Percentiles rank a stretch among this genome's conserved stretches.
These are phyloP conservation scores for Yamadazyma diddensiae DNA, from an alignment of 1,139 yeast genomes.

Conservation along the genomic window DNA sequence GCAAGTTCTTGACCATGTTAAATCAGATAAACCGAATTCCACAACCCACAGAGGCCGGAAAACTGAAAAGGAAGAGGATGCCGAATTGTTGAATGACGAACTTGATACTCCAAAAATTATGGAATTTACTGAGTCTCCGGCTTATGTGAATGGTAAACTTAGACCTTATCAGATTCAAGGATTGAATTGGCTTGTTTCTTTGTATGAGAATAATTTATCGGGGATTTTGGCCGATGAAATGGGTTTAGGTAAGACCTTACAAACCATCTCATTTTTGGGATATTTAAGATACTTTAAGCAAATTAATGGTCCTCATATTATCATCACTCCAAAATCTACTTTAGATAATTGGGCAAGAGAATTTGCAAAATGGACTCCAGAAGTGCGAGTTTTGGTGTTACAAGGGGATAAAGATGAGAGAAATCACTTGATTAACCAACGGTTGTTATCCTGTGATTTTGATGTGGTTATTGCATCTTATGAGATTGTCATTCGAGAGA, in stretches of 20 bases:
- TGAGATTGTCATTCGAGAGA: slow-evolving; percentile 75
- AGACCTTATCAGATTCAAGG: slow-evolving; percentile 93
- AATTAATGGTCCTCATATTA: slow-evolving; percentile 69
- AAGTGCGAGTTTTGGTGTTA: slow-evolving; percentile 61
- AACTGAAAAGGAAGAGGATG: slow-evolving; percentile 71
- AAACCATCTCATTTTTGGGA: slow-evolving; percentile 82
- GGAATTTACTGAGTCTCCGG: slow-evolving; percentile 66
- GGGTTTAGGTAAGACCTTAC: slow-evolving; percentile 97
- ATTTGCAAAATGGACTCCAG: slow-evolving; percentile 77
- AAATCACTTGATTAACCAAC: slow-evolving; percentile 46
- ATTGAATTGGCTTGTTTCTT: slow-evolving; percentile 82
- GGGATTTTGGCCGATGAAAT: slow-evolving; percentile 97
- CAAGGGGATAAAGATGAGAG: slow-evolving; percentile 75
- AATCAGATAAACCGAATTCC: slow-evolving; percentile 17
- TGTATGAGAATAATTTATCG: slow-evolving; percentile 79
- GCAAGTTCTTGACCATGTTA: slow-evolving; percentile 42
- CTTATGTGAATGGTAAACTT: slow-evolving; percentile 58
- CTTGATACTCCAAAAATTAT: slow-evolving; percentile 40
- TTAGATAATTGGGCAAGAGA: slow-evolving; percentile 80
- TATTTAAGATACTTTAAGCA: slow-evolving; percentile 60
- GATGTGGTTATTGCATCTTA: slow-evolving; percentile 74
- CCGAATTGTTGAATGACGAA: slow-evolving; percentile 59
- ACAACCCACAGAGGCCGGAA: slow-evolving; percentile 46
- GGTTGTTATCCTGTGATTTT: slow-evolving; percentile 59
- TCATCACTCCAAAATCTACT: slow-evolving; percentile 76